Base-by-base conservation (phyloP, 192 early-diverging fungal species). In the Coemansia erecta region DNA sequence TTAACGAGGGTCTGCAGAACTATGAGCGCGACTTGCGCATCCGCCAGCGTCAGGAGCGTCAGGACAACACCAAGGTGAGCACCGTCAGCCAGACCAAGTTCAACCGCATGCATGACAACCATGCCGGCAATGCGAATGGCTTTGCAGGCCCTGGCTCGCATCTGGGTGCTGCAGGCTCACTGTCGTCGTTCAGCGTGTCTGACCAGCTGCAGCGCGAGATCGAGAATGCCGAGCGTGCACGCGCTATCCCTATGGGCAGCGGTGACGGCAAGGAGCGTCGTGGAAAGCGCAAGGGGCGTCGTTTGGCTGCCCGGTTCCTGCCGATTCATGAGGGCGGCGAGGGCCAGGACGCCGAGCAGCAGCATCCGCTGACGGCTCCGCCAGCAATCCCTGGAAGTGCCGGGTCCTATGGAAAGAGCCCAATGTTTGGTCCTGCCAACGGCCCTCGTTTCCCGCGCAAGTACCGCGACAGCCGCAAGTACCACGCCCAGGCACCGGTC, bases 1-100 rank as follows among this genome's bases (percentile, higher is more conserved):
- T 98, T 72, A 98, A 89, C 73, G 95, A 98, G 69, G 95, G 94
- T 2, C 81, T 98, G n/a, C 90, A 90, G 65, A 82, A 91, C 59
- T 98, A 95, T 57, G 94, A 98, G 64, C 72, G 83, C 42, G 87
- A 90, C 31, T 73, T 91, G 57, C 85, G 83, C 31, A 63, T 78
- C 56, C 72, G 72, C 63, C 73, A 74, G 64, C 73, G 66, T 9
- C 65, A 77, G 54, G 68, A 75, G 58, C 63, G 70, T 24, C 76
- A 77, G 55, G 60, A 50, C 51, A 78, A 63, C 42, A 51, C 62
- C 61, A 90, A 90, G 76, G 81, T 90, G 23, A 76, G 77, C 49
- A 85, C 86, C 19, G 80, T 88, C 21, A 69, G 75, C 11, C 71
- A 78, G 59, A 81, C 81, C 10, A 81, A 87, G 44, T 88, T 87